Conservation (phyloP, 257 asterid genomes). For the Salvia miltiorrhiza region DNA sequence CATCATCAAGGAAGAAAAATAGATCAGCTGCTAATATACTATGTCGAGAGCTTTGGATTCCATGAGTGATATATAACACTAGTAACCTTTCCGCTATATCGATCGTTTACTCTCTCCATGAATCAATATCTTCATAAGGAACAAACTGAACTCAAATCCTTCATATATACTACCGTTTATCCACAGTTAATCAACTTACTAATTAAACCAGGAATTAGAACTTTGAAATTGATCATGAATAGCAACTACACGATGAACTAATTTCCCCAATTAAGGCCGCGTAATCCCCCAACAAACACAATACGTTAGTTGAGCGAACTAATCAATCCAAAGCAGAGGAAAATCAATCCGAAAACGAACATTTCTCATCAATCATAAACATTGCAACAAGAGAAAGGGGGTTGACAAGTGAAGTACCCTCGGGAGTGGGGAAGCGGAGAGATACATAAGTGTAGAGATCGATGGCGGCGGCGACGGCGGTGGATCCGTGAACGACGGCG, state of each 20-base stretch:
- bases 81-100: not conserved
- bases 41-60: slow-evolving; percentile 7
- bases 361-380: too few relatives aligned
- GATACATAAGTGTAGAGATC: slow-evolving; percentile 91
- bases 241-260: not conserved
- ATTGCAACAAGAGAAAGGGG: not conserved
- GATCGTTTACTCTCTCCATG: not conserved
- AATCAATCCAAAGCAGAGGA: too few relatives aligned
- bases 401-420: slow-evolving; percentile 34
- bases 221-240: not conserved
- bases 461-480: slow-evolving; percentile 94
- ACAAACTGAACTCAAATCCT: not conserved
- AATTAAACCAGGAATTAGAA: not conserved
- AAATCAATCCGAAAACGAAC: too few relatives aligned
- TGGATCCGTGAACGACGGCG: slow-evolving; percentile 96
- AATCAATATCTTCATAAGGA: not conserved
- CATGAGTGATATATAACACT: not conserved
- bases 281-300: not conserved
- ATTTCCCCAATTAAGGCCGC: not conserved
- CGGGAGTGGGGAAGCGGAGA: slow-evolving; percentile 82
- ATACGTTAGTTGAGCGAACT: too few relatives aligned
- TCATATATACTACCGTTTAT: not conserved
- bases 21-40: not conserved
- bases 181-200: not conserved
- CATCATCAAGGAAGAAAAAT: slow-evolving; percentile 7